Evolutionary conservation across 345 rosid genomes (phyloP).

Genomic region (Draba incana): DNA sequence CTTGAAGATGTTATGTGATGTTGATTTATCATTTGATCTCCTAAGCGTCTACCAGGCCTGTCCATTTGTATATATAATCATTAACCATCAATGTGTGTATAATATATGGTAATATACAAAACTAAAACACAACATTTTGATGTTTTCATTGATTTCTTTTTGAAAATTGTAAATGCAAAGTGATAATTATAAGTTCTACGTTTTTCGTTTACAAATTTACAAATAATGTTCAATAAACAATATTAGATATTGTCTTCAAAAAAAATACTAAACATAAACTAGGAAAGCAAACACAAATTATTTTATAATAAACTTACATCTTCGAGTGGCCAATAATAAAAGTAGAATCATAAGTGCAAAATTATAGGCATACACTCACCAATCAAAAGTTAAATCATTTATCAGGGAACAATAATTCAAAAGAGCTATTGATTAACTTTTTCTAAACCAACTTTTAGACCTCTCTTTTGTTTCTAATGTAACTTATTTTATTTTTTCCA

Average conservation of each 20-base stretch:
- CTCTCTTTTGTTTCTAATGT: conserved; percentile 42
- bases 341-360: conserved; percentile 31
- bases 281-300: background rate
- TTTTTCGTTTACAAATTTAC: background rate
- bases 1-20: conserved; percentile 50
- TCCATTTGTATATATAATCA: conserved; percentile 4
- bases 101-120: background rate
- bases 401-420: conserved; percentile 40
- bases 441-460: conserved; percentile 43
- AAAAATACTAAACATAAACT: too few species aligned
- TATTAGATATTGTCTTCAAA: too few species aligned
- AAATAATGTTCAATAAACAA: too few species aligned
- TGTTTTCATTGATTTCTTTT: background rate
- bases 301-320: conserved; percentile 1
- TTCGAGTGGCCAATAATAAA: conserved; percentile 36
- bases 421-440: conserved; percentile 40
- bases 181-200: background rate
- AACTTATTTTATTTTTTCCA: conserved; percentile 22
- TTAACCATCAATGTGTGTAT: background rate
- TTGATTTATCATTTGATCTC: conserved; percentile 56
- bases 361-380: conserved; percentile 41
- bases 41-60: conserved; percentile 56
- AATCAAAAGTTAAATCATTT: conserved; percentile 41
- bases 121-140: background rate
- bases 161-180: background rate